Evolutionary conservation across 805 yeast genomes (phyloP), one percentile per base, ranked within the genome.

Genomic region (Wickerhamomyces mucosus): DNA sequence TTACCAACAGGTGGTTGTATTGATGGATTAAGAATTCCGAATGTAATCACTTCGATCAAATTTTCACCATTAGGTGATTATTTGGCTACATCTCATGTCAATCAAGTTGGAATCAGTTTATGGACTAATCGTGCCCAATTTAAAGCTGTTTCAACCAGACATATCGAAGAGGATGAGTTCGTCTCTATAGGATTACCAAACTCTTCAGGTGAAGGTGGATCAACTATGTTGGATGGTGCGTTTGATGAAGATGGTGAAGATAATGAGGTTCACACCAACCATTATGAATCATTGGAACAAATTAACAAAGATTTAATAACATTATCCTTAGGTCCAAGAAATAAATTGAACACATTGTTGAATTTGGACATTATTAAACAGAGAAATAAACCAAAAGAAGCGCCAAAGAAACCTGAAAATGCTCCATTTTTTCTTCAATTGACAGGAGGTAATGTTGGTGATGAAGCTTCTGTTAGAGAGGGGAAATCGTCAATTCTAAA

Each of bases 1-100:
- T 69, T 92, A 37, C 97, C 97, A 26, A 81, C 96, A 2, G 97
- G 98, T 29, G 84, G 88, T 1, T 89, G 97, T 56, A 85, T 92
- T 35, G 98, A 92, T 59, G 96, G 96, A 40, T 76, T 89, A 13
- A 60, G 63, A 32, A 67, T 92, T 17, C 75, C 79, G 2, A 73
- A 67, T 43, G 88, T 86, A n/a, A 94, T 80, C 4, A 85, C 96
- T 0, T 63, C 71, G 33, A 64, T 94, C 20, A 74, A 78, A 48
- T 71, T 92, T 41, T 82, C 96, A 12, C 94, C 94, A 3, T 66
- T 75, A 34, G 95, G 95, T 27, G 96, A 92, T 44, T 73, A 78
- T 55, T 65, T 92, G 34, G 97, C 96, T 1, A 88, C 97, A 0
- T 67, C 94, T 0, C 97, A 92, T 57, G 96, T 86, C 14, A 66